Conservation (phyloP, 139 green algal genomes). For the Chlorella sp. region DNA sequence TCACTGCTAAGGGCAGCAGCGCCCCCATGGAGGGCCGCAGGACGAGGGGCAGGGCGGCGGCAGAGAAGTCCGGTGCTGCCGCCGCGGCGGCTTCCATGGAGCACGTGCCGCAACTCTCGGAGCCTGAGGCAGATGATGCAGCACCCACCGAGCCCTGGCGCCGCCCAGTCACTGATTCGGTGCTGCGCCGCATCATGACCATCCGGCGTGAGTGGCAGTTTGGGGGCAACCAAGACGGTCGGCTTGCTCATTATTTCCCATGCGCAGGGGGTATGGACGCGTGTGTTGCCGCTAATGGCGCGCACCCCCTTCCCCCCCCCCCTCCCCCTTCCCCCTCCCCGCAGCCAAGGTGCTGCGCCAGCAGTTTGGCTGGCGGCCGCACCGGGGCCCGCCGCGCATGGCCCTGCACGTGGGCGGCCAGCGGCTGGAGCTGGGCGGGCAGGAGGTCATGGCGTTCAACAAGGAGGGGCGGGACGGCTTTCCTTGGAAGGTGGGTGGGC, state of each 20-base stretch:
- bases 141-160: background rate
- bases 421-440: background rate
- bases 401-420: background rate
- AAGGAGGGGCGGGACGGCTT: constrained; percentile 9
- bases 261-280: background rate
- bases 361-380: background rate
- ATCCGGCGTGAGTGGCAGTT: background rate
- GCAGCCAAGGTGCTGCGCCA: background rate
- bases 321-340: background rate
- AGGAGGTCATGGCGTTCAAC: background rate
- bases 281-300: background rate
- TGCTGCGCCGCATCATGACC: background rate
- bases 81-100: too few relatives aligned
- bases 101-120: too few relatives aligned
- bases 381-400: background rate
- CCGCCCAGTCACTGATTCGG: background rate
- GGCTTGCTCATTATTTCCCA: background rate
- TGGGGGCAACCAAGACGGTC: background rate
- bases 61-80: too few relatives aligned
- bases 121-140: too few relatives aligned
- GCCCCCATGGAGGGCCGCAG: too few relatives aligned
- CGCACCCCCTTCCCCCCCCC: background rate
- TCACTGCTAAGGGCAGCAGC: too few relatives aligned
- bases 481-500: background rate
- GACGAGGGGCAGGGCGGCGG: too few relatives aligned